Base-by-base conservation (phyloP, 2,329 filamentous ascomycete genomes). In the Stagonosporopsis vannaccii region DNA sequence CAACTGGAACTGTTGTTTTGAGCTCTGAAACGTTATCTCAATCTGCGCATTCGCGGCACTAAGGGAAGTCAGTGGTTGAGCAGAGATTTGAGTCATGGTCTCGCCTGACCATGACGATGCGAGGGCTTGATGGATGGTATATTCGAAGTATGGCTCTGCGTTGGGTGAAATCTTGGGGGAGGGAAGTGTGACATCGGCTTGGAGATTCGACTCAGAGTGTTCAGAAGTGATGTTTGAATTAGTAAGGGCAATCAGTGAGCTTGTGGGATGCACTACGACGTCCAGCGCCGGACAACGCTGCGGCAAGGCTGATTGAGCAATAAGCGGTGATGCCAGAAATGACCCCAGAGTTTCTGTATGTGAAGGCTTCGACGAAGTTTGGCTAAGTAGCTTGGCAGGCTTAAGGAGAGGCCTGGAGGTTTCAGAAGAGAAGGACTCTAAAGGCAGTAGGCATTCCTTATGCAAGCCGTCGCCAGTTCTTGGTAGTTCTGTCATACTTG, bases 101-200 rank as follows among this genome's bases (percentile, higher is more conserved):
- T 26, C 32, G 6, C 9, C 39, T 56, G 64, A 19, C 23, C 28
- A 2, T 49, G 52, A 13, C 26, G 15, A 17, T 33, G 37, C 6
- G 33, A 56, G n/a, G 15, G 59, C 66, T 19, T 69, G 60, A 9
- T 58, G 60, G 8, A 70, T 32, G 0, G 60, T 56, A 48, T 70
- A 72, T 22, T 71, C 65, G 17, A 69, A 70, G 40, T 66, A 71
- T 4, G 65, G 49, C n/a, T 67, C 59, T 23, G 62, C 57, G 23
- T 28, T 37, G 5, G 41, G 19, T 6, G 36, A 32, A 4, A 28
- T 40, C 1, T 12, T 32, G 1, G 46, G 33, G 17, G 35, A 19
- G 3, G 35, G 35, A 15, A 56, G 52, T 2, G 4, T n/a, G 12
- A 39, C 22, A 13, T 12, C 43, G 3, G 19, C 15, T 28, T 37